A percentile compares a stretch with the other conserved stretches of the same genome.
These are phyloP conservation scores for Harringtonia aguacate DNA, from an alignment of 2,329 filamentous ascomycete genomes.

Conservation along the genomic window DNA sequence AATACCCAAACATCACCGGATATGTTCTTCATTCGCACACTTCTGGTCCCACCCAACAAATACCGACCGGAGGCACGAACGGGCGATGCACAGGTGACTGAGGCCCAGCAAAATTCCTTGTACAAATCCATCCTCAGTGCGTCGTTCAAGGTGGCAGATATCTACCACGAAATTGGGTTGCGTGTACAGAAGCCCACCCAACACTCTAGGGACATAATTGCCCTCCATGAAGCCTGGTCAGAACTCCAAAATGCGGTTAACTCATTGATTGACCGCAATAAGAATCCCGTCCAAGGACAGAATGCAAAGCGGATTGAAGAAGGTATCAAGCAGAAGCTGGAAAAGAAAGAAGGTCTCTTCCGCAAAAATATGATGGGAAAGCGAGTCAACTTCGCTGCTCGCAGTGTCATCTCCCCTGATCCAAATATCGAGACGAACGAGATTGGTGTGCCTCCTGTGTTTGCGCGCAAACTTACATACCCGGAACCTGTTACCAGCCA, in stretches of 20 bases:
- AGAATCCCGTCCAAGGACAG: slow-evolving; percentile 70
- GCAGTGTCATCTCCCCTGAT: slow-evolving; percentile 95
- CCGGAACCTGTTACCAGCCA: slow-evolving; percentile 95
- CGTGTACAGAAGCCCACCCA: slow-evolving; percentile 16
- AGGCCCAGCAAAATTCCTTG: slow-evolving; percentile 77
- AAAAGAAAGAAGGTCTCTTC: slow-evolving; percentile 98
- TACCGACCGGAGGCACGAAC: slow-evolving; percentile 81
- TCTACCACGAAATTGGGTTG: slow-evolving; percentile 57
- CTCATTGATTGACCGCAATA: slow-evolving; percentile 79
- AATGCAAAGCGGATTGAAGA: slow-evolving; percentile 74
- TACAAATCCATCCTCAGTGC: slow-evolving; percentile 77
- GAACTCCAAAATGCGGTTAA: slow-evolving; percentile 85
- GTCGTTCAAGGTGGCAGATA: slow-evolving; percentile 62
- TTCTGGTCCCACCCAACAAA: slow-evolving; percentile 85
- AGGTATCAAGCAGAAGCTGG: slow-evolving; percentile 93
- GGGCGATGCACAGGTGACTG: slow-evolving; percentile 70
- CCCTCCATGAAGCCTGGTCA: slow-evolving; percentile 73
- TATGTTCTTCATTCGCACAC: slow-evolving; percentile 86
- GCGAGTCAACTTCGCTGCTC: slow-evolving; percentile 94
- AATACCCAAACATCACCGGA: slow-evolving; percentile 57
- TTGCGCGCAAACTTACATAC: slow-evolving; percentile 91
- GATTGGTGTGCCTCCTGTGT: slow-evolving; percentile 96
- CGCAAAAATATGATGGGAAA: slow-evolving; percentile 99
- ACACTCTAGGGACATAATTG: slow-evolving; percentile 51
- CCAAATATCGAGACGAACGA: slow-evolving; percentile 99